Conservation (phyloP, 2,329 filamentous ascomycete genomes). For the Colletotrichum sp. region DNA sequence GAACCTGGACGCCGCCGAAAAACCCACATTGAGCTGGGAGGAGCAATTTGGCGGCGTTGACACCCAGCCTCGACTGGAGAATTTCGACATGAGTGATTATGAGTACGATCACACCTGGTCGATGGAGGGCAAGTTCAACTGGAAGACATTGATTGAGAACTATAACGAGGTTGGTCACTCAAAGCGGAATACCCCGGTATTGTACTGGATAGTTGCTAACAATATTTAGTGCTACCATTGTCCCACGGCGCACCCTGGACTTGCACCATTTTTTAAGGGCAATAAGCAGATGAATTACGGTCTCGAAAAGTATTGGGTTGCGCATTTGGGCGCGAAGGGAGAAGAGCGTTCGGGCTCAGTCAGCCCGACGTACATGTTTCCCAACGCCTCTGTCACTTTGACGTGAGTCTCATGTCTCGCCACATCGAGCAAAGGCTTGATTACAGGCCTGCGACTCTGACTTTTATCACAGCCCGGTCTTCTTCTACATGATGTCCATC, state of each 20-base stretch:
- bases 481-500: not conserved
- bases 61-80: constrained; percentile 20
- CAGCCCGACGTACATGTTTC: constrained; percentile 44
- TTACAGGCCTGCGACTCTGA: not conserved
- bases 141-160: constrained; percentile 48
- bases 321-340: not conserved
- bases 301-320: constrained; percentile 23
- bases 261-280: not conserved
- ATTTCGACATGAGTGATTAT: constrained; percentile 27
- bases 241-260: not conserved
- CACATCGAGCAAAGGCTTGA: not conserved
- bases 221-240: not conserved
- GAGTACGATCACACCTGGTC: constrained; percentile 33
- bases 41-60: constrained; percentile 37
- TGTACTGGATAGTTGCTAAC: fast-evolving
- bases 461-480: not conserved
- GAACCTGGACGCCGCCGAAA: constrained; percentile 45
- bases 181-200: constrained; percentile 26
- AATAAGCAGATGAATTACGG: constrained; percentile 32
- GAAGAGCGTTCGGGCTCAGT: constrained; percentile 28
- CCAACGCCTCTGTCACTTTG: constrained; percentile 43
- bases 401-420: constrained; percentile 33
- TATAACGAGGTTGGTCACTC: constrained; percentile 40
- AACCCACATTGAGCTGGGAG: constrained; percentile 44
- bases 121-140: constrained; percentile 38